A percentile compares a stretch with the other conserved stretches of the same genome.
These are phyloP conservation scores for Globisporangium cystogenes DNA, from an alignment of 352 stramenopile species.

Conservation along the genomic window DNA sequence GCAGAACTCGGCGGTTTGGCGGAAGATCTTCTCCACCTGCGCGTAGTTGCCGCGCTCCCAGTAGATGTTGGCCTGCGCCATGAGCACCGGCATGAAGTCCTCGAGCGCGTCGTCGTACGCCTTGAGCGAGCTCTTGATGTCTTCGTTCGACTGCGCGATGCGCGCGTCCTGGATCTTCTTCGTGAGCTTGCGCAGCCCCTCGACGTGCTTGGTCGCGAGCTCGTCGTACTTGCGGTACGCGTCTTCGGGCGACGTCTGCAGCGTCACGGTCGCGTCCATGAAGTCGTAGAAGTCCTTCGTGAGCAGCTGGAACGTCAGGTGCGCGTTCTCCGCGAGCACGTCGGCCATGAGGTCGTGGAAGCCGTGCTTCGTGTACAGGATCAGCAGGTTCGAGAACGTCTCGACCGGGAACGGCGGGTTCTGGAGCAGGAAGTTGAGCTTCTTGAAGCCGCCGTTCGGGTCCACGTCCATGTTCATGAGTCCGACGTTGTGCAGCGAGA, in stretches of 20 bases:
- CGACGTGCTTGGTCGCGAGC: conserved; percentile 91
- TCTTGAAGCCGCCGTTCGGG: conserved; percentile 91
- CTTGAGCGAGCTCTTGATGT: conserved; percentile 89
- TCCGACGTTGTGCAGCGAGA: conserved; percentile 85
- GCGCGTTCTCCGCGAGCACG: conserved; percentile 93
- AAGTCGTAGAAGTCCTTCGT: conserved; percentile 94
- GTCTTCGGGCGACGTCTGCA: conserved; percentile 92
- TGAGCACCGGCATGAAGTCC: conserved; percentile 95
- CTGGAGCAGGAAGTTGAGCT: conserved; percentile 93
- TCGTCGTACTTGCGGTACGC: conserved; percentile 93
- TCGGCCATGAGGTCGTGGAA: conserved; percentile 95
- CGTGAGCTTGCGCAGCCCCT: conserved; percentile 90
- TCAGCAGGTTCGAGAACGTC: conserved; percentile 94
- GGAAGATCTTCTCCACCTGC: conserved; percentile 96
- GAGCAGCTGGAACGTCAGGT: conserved; percentile 93
- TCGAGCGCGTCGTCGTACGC: conserved; percentile 94
- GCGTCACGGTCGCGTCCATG: conserved; percentile 93
- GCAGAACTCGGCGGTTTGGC: conserved; percentile 94
- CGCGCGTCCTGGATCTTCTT: conserved; percentile 94
- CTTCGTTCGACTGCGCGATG: conserved; percentile 88
- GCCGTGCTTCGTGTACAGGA: conserved; percentile 93
- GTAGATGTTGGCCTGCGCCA: conserved; percentile 95
- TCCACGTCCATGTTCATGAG: conserved; percentile 95
- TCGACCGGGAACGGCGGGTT: conserved; percentile 94
- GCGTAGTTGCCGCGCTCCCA: conserved; percentile 96